Conservation (phyloP, 495 filamentous ascomycete genomes). For the Neurospora discreta region DNA sequence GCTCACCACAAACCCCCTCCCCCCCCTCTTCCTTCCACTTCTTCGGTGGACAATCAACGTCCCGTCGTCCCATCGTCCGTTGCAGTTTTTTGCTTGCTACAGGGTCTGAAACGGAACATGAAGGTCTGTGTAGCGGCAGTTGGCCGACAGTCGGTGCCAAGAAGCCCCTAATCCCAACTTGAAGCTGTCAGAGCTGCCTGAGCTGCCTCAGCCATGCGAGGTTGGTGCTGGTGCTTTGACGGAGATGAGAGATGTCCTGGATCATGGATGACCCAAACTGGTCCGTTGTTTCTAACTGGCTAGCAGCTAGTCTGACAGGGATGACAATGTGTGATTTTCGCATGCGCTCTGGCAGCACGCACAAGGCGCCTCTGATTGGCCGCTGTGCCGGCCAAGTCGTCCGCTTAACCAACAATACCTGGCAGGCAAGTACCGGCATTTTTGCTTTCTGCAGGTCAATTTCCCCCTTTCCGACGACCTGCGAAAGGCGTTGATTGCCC, state of each 20-base stretch:
- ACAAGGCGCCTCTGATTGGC: neutral
- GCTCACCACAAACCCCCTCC: conserved; percentile 2
- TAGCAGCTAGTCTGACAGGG: neutral
- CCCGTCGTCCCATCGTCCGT: neutral
- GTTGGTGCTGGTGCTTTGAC: neutral
- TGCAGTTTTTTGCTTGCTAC: neutral
- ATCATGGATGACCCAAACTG: neutral
- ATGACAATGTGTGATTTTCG: neutral
- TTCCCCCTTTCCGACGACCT: neutral
- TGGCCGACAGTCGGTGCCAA: neutral
- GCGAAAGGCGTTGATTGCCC: neutral
- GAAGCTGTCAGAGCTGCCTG: neutral
- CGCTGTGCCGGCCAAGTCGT: neutral
- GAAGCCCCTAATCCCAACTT: neutral
- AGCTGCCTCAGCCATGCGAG: neutral
- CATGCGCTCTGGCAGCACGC: neutral
- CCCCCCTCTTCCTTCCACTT: too few relatives aligned
- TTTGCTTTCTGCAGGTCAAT: neutral
- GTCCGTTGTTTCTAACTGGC: neutral
- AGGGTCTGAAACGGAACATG: neutral
- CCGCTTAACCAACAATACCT: neutral
- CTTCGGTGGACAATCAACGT: conserved; percentile 1
- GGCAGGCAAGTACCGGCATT: neutral
- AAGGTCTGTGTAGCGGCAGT: neutral
- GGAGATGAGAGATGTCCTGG: neutral